Conservation (phyloP, 2,329 filamentous ascomycete genomes). For the Cytospora piceicola region DNA sequence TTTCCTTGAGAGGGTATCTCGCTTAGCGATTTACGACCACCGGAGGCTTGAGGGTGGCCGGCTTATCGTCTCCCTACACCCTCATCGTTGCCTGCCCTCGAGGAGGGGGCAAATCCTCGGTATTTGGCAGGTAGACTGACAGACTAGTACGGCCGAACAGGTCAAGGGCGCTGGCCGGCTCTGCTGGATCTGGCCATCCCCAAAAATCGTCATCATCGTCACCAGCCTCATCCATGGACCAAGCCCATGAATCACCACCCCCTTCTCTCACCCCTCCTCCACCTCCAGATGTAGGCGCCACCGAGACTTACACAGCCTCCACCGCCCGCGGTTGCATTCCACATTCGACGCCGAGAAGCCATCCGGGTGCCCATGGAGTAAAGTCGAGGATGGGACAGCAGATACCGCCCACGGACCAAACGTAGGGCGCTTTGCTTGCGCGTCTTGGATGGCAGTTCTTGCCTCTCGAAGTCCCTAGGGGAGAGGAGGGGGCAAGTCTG, state of each 20-base stretch:
- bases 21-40: neutral
- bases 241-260: no score
- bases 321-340: neutral
- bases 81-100: neutral
- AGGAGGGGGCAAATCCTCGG: neutral
- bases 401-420: no score
- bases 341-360: no score
- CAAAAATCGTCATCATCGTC: no score
- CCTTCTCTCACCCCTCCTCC: neutral
- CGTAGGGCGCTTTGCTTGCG: neutral
- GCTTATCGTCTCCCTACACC: conserved; percentile 17
- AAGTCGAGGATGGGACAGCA: neutral
- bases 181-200: no score
- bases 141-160: neutral
- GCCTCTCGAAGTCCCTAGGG: neutral
- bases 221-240: no score
- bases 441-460: neutral
- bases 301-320: neutral
- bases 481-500: no score
- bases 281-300: no score
- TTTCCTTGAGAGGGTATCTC: neutral
- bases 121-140: neutral
- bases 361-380: neutral
- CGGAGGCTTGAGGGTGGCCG: conserved; percentile 11
- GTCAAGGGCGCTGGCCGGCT: neutral